Evolutionary conservation across 73 alveolate species (phyloP), one percentile per base, ranked within the genome.

Genomic region (Uronychia setigera): DNA sequence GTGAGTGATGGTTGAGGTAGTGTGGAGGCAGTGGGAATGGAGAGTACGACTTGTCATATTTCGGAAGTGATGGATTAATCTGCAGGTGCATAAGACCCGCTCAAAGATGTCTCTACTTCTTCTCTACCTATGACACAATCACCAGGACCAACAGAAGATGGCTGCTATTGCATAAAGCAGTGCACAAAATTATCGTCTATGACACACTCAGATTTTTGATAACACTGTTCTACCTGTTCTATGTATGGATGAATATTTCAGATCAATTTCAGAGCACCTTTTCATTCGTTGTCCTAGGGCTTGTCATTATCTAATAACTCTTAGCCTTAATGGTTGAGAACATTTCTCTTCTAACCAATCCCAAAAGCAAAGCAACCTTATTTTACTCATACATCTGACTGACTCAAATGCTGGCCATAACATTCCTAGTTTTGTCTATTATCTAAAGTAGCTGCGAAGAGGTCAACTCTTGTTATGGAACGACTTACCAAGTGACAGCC

Each of bases 1-100:
- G n/a, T 46, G 67, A 46, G 67, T 46, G 67, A 46, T 46, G 67
- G 67, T 46, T 46, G 67, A 46, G 67, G 67, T 46, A 46, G 67
- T 46, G 67, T 46, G 67, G 67, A 46, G 67, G 67, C 67, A n/a
- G n/a, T n/a, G n/a, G n/a, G n/a, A n/a, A n/a, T n/a, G n/a, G n/a
- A n/a, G n/a, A n/a, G n/a, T n/a, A n/a, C n/a, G n/a, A n/a, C n/a
- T n/a, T n/a, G n/a, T n/a, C n/a, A n/a, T 46, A 46, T 46, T 46
- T 46, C 19, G 67, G 67, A 46, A 46, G 67, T 11, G 67, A 46
- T 46, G 67, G 67, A 19, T 19, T 46, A 5, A 19, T 46, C 5
- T 46, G 5, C 5, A 19, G 67, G 67, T 19, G 5, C 67, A 5
- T 46, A 5, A 46, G 19, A 19, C 67, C 67, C 5, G 67, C 67